A percentile compares a stretch with the other conserved stretches of the same genome.
Evolutionary conservation across 805 yeast genomes (phyloP).

Genomic region (Blastobotrys terrestris): DNA sequence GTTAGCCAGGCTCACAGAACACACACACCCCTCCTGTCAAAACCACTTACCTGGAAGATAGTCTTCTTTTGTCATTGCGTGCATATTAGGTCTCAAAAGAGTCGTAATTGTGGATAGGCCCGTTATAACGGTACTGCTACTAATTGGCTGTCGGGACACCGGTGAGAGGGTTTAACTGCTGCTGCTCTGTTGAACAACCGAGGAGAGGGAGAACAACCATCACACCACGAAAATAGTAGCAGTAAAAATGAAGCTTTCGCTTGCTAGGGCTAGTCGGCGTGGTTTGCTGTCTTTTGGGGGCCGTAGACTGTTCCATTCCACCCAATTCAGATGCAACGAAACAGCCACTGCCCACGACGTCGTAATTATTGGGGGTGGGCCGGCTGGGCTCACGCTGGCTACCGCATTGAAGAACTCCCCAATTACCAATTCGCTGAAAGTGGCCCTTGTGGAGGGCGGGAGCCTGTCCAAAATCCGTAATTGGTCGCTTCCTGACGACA

Average conservation of each 20-base stretch:
- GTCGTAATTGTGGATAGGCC: no score
- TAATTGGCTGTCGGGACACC: not conserved
- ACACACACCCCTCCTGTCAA: not conserved
- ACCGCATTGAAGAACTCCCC: slow-evolving; percentile 69
- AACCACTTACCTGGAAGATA: not conserved
- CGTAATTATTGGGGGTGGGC: slow-evolving; percentile 93
- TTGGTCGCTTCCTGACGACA: slow-evolving; percentile 41
- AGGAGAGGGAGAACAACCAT: not conserved
- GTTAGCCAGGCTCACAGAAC: not conserved
- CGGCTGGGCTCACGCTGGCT: slow-evolving; percentile 87
- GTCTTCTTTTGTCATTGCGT: not conserved
- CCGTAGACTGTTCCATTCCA: not conserved
- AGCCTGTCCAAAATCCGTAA: slow-evolving; percentile 46
- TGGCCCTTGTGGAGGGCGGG: slow-evolving; percentile 71
- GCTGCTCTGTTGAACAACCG: not conserved
- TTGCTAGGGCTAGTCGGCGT: not conserved
- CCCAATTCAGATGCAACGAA: not conserved
- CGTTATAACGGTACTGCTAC: no score
- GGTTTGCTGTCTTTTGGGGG: no score
- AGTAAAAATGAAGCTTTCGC: not conserved
- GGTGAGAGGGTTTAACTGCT: no score
- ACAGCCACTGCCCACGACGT: slow-evolving; percentile 42
- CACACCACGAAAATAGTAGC: no score
- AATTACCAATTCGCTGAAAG: slow-evolving; percentile 48
- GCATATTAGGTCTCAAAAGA: not conserved